phyloP scores from a whole-genome alignment of 2,329 filamentous ascomycete genomes.

The Bipolaris bicolor region DNA sequence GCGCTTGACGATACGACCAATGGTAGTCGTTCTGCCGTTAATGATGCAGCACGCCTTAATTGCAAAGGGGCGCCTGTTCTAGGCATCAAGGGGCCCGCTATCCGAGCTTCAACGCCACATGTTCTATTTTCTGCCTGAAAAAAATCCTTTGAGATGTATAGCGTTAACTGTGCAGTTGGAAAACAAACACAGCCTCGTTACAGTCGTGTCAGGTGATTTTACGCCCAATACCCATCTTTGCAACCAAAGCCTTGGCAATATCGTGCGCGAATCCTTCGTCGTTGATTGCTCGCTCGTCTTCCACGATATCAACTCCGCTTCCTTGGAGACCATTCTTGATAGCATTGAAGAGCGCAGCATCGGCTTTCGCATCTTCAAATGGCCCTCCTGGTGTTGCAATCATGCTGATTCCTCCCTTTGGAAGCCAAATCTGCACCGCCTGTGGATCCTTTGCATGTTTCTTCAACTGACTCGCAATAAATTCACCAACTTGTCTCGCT shows the following conservation, averaged over 20 bases:
- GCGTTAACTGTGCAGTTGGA: background rate
- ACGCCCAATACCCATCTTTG: slow-evolving; percentile 22
- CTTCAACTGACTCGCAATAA: slow-evolving; percentile 62
- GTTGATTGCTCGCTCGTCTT: slow-evolving; percentile 62
- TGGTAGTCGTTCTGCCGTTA: background rate
- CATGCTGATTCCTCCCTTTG: slow-evolving; percentile 66
- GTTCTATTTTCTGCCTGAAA: background rate
- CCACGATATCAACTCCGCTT: slow-evolving; percentile 57
- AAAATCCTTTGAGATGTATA: background rate
- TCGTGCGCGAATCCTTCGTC: slow-evolving; percentile 58
- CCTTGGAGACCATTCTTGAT: slow-evolving; percentile 58
- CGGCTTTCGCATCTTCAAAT: slow-evolving; percentile 60
- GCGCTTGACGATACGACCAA: background rate
- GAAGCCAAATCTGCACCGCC: slow-evolving; percentile 64
- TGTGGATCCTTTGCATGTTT: slow-evolving; percentile 48
- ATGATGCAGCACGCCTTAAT: slow-evolving; percentile 2
- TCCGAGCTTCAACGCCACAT: background rate
- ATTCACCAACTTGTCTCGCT: slow-evolving; percentile 60
- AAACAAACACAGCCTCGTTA: background rate
- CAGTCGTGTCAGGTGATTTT: background rate
- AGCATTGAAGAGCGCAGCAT: slow-evolving; percentile 55
- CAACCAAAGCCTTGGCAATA: slow-evolving; percentile 53
- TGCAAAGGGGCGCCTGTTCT: background rate
- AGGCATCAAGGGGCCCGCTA: background rate
- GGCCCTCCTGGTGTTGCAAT: slow-evolving; percentile 60